phyloP scores from a whole-genome alignment of 2,329 filamentous ascomycete genomes.

The Colletotrichum godetiae region DNA sequence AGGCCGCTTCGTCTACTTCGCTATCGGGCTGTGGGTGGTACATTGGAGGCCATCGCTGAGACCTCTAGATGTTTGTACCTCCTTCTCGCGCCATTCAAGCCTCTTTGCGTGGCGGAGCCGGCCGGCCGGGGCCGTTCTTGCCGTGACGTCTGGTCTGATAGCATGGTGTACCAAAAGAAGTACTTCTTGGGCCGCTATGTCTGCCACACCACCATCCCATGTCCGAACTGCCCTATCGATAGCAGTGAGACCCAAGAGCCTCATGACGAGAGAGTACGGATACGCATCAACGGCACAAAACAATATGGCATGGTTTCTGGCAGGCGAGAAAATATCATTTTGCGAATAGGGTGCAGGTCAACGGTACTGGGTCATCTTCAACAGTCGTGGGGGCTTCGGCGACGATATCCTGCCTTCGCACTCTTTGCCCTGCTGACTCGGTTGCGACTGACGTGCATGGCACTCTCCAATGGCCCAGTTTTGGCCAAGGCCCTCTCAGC shows the following conservation, averaged over 20 bases:
- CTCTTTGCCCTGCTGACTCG: conserved; percentile 16
- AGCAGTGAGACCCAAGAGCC: neutral
- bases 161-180: neutral
- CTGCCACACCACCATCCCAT: neutral
- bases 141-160: neutral
- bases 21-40: neutral
- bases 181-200: neutral
- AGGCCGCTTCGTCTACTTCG: neutral
- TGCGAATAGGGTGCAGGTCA: neutral
- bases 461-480: conserved; percentile 7
- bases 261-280: neutral
- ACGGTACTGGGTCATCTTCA: neutral
- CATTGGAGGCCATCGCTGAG: neutral
- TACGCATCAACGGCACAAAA: neutral
- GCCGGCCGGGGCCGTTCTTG: conserved; percentile 6
- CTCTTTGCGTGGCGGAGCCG: conserved; percentile 8
- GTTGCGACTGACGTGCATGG: conserved; percentile 21
- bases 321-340: no score
- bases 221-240: neutral
- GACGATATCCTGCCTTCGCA: neutral
- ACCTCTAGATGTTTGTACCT: neutral
- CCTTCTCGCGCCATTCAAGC: neutral
- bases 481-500: conserved; percentile 17
- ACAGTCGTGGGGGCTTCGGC: neutral
- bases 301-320: neutral